Evolutionary conservation across 257 asterid species (phyloP), one percentile per base, ranked within the genome.

Genomic region (Lycium barbarum): DNA sequence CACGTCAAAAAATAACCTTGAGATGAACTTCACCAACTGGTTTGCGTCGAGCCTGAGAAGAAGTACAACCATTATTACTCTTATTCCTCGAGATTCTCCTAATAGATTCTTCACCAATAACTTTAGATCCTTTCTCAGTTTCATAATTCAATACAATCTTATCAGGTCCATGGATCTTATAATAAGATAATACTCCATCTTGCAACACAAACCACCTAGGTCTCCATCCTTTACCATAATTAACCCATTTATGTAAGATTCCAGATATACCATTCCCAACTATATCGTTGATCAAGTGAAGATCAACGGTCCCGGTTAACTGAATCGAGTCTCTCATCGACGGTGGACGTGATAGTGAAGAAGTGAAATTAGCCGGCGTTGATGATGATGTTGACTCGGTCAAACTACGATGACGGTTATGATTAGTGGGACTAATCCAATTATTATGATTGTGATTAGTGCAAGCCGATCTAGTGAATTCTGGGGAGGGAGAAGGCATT

Each of bases 161-260:
- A 88, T 94, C 95, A 54, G 95, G 98, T 40, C 99, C 98, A 78
- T 93, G 99, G 93, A 96, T 92, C 98, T 96, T 96, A 20, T 93
- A 96, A 84, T 96, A 96, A 68, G 98, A 93, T 90, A 96, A 81
- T 35, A 96, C 99, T 3, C 98, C 99, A 83, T 96, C 99, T 74
- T 94, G 99, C 93, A 96, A 89, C 26, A 94, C 97, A 72, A 96
- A 93, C 98, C 99, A 96, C 89, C 99, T 86, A 6, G 94, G 98
- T 85, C 99, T 91, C 99, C 99, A 96, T 4, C 99, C 99, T 81
- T 88, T 92, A n/a, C 99, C 99, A 76, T 94, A 96, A 90, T 96
- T 96, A 86, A 96, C 99, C 99, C 99, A 96, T 88, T 96, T 96
- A 55, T 91, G 85, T 88, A 96, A 54, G 79, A 96, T 89, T 79